Conservation (phyloP, 2,329 filamentous ascomycete species). For the Exophiala bonariae region DNA sequence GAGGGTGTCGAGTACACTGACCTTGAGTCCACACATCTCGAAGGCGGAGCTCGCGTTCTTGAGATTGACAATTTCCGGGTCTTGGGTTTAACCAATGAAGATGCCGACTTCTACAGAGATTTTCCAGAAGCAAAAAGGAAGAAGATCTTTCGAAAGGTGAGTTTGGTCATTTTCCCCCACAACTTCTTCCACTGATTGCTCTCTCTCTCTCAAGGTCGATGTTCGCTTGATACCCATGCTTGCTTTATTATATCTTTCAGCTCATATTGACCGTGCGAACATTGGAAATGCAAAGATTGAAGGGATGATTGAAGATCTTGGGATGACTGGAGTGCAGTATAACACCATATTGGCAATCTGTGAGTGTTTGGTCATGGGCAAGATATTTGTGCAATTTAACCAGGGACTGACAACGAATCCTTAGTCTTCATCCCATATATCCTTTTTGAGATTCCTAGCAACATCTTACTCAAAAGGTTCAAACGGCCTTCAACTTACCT, state of each 20-base stretch:
- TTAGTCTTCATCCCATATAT: conserved; percentile 13
- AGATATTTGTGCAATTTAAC: too few species aligned
- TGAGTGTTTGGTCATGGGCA: conserved; percentile 1
- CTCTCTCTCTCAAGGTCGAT: conserved; percentile 63
- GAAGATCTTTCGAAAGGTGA: conserved; percentile 26
- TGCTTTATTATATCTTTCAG: conserved; percentile 67
- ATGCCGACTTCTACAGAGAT: conserved; percentile 34
- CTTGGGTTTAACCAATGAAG: conserved; percentile 30
- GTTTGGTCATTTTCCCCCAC: too few species aligned
- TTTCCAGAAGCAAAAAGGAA: conserved; percentile 30
- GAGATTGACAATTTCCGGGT: conserved; percentile 34
- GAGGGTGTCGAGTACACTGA: conserved; percentile 5
- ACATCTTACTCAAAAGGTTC: conserved; percentile 57
- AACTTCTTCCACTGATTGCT: too few species aligned
- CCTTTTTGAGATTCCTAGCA: conserved; percentile 58
- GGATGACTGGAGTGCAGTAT: conserved; percentile 44
- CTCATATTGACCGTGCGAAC: conserved; percentile 70
- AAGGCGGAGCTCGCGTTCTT: conserved; percentile 18
- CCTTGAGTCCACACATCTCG: background rate
- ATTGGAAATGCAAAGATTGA: conserved; percentile 57
- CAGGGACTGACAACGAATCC: too few species aligned
- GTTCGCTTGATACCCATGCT: conserved; percentile 65
- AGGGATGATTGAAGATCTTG: conserved; percentile 41
- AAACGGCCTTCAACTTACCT: conserved; percentile 12
- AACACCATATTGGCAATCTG: conserved; percentile 12